Conservation (phyloP, 495 filamentous ascomycete genomes). For the Cladorrhinum samala region DNA sequence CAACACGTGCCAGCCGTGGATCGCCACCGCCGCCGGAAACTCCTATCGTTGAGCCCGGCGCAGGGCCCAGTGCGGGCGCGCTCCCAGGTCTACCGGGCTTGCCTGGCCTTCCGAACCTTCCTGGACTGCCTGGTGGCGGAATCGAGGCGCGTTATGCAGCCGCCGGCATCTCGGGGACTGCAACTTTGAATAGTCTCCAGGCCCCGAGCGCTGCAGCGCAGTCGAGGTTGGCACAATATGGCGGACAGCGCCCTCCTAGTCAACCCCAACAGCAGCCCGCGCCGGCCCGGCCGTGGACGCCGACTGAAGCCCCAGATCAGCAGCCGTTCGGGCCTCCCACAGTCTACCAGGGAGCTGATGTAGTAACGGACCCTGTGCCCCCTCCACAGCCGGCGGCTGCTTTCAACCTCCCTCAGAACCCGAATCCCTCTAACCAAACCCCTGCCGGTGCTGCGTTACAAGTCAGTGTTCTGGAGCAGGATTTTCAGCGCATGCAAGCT, state of each 20-base stretch:
- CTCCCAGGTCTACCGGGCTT: neutral
- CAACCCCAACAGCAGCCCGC: too few species aligned
- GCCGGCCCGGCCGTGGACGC: conserved; percentile 81
- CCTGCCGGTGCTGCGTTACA: conserved; percentile 29
- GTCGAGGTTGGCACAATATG: conserved; percentile 70
- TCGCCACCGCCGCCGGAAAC: conserved; percentile 96
- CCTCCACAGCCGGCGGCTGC: conserved; percentile 19
- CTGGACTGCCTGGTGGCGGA: conserved; percentile 57
- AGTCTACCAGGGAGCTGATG: conserved; percentile 78
- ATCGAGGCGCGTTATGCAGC: conserved; percentile 89
- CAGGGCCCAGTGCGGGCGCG: neutral
- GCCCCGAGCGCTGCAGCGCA: conserved; percentile 78
- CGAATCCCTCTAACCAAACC: conserved; percentile 20
- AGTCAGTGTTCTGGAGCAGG: conserved; percentile 70
- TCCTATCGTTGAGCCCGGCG: conserved; percentile 69
- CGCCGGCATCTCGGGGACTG: conserved; percentile 77
- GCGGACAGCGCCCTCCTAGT: conserved; percentile 26
- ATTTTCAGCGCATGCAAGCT: conserved; percentile 81
- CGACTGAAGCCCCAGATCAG: conserved; percentile 82
- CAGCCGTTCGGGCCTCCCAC: conserved; percentile 89
- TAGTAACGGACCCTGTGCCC: conserved; percentile 34
- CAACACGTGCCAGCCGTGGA: conserved; percentile 83
- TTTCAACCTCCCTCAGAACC: conserved; percentile 28
- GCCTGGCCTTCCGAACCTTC: neutral
- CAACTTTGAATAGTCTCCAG: conserved; percentile 71